Base-by-base conservation (phyloP, 306 rosid genomes). In the Quillaja saponaria region DNA sequence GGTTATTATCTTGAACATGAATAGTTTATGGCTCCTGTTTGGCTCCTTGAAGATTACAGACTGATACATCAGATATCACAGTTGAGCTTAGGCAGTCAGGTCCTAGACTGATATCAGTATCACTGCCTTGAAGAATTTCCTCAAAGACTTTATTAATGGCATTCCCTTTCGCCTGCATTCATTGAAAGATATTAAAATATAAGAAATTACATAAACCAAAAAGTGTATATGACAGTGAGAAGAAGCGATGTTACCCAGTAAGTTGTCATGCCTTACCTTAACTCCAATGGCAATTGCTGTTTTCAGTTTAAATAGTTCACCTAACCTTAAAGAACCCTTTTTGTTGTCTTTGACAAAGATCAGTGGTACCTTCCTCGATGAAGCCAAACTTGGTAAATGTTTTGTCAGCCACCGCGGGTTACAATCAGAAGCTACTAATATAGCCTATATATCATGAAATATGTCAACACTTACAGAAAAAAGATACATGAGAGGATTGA, bases 231-330 rank as follows among this genome's bases (percentile, higher is more conserved):
- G 34, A 9, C 33, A n/a, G 37, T 8, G 35, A 10, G 40, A 11
- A 41, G 7, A n/a, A 19, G 18, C 49, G 16, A 52, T 6, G 14
- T 7, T 3, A 45, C 28, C 42, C 34, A 34, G 21, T 49, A 34
- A 1, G 49, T 50, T 28, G 57, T 45, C 10, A 34, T 34, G 37
- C 8, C 66, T 58, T 46, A 87, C 95, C 97, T 87, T 90, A 47
- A 90, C 61, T 55, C 97, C 97, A 45, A 87, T 61, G n/a, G 94
- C 88, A 67, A 90, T 79, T 42, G 96, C 88, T n/a, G 94, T 87
- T 78, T 80, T 90, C 45, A 87, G 72, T 34, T 80, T 80, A 19
- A 87, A 75, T 46, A 90, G 85, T 66, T 80, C 85, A 58, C 90
- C 95, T 69, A 90, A 74, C 79, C 90, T 79, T 49, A 90, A 67